Base-by-base conservation (phyloP, 116 monocot genomes). In the Iris pallida region DNA sequence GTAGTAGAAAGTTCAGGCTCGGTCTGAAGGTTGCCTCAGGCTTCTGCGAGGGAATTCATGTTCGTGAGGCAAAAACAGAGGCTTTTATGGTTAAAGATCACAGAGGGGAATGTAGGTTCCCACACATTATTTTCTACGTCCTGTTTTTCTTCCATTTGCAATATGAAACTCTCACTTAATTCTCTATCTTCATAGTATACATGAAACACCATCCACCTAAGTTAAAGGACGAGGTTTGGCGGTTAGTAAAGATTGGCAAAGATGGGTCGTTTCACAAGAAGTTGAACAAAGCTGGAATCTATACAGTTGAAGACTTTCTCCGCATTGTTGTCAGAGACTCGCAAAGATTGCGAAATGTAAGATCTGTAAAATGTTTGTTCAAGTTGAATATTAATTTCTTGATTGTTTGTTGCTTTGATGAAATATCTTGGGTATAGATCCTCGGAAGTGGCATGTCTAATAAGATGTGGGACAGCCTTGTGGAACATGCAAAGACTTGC, bases 371-470 rank as follows among this genome's bases (percentile, higher is more conserved):
- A 1, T 54, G 5, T 17, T 59, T 65, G 42, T 47, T 68, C 18
- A 7, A 41, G 4, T 41, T 12, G 53, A 52, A 53, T 30, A 8
- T 51, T 12, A 12, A 5, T 20, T 10, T 17, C 7, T 51, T 42
- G 52, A 30, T 66, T 18, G 11, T 53, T 53, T 51, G 13, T 30
- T 30, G 30, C 30, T 30, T 30, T 30, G 30, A 30, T 30, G 30
- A 30, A 30, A 30, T 30, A 30, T 46, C 52, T 68, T 49, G n/a
- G 64, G 55, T 70, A 45, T 52, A 98, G 93, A 86, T 93, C 63
- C 90, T 98, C 56, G 98, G 98, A 63, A 90, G 88, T 73, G 86
- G 90, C 63, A 93, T 98, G 98, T 98, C 98, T 51, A 98, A 90
- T 71, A 93, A 84, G 74, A 98, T 98, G 98, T 98, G 98, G 98